Evolutionary conservation across 2,329 filamentous ascomycete genomes (phyloP).

Genomic region (Monilinia fructicola): DNA sequence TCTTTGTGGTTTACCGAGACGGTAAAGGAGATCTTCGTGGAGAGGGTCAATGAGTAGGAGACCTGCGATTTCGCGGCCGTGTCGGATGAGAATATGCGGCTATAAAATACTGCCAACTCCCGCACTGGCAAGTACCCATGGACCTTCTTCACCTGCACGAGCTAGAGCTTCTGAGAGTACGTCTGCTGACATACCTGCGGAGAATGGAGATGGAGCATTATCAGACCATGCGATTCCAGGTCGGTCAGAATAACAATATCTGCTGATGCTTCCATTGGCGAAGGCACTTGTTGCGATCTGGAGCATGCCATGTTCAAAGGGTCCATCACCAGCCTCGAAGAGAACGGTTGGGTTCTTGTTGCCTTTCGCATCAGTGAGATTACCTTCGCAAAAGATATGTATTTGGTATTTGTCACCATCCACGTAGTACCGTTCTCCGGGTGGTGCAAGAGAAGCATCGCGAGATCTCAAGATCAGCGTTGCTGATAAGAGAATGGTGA

Average conservation of each 20-base stretch:
- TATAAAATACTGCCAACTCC: slow-evolving; percentile 84
- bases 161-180: slow-evolving; percentile 84
- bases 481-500: slow-evolving; percentile 72
- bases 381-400: slow-evolving; percentile 83
- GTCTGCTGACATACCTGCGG: slow-evolving; percentile 88
- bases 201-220: slow-evolving; percentile 89
- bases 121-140: slow-evolving; percentile 84
- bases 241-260: slow-evolving; percentile 95
- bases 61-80: slow-evolving; percentile 71
- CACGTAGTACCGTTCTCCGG: slow-evolving; percentile 76
- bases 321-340: slow-evolving; percentile 77
- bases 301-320: slow-evolving; percentile 77
- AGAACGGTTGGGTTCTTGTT: slow-evolving; percentile 73
- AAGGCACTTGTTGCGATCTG: slow-evolving; percentile 74
- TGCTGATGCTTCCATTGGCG: slow-evolving; percentile 75
- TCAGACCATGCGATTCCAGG: slow-evolving; percentile 88
- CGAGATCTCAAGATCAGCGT: slow-evolving; percentile 77
- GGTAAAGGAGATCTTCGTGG: slow-evolving; percentile 79
- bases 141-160: slow-evolving; percentile 75
- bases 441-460: slow-evolving; percentile 71
- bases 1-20: slow-evolving; percentile 63
- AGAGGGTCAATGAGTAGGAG: slow-evolving; percentile 84
- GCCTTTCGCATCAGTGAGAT: slow-evolving; percentile 57
- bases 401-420: slow-evolving; percentile 83
- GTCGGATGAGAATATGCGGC: slow-evolving; percentile 87